phyloP scores from a whole-genome alignment of 495 filamentous ascomycete genomes.

The Aspergillus ellipticus region DNA sequence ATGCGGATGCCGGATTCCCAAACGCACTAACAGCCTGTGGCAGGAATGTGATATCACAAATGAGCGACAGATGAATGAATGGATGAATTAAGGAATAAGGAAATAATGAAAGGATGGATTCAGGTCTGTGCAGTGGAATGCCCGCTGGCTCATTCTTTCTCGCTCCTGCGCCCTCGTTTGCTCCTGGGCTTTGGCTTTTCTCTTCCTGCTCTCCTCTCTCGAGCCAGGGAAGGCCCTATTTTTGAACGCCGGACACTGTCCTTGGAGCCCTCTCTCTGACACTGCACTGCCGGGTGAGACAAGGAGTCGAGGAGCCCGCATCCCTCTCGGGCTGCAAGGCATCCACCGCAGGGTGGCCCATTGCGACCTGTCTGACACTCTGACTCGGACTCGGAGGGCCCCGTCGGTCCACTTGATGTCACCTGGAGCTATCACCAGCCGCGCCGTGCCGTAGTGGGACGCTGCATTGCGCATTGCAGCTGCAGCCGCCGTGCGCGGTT shows the following conservation, averaged over 20 bases:
- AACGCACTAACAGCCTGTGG: background rate
- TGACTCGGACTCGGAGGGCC: too few relatives aligned
- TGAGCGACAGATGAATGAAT: constrained; percentile 8
- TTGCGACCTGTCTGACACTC: background rate
- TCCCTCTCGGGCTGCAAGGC: constrained; percentile 25
- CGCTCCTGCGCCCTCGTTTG: constrained; percentile 15
- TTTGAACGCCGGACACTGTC: constrained; percentile 11
- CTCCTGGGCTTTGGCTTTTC: constrained; percentile 2
- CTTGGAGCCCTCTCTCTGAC: background rate
- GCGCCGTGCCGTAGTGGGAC: constrained; percentile 18
- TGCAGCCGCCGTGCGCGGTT: constrained; percentile 4
- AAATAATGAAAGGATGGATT: constrained; percentile 6
- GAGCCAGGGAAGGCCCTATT: constrained; percentile 12
- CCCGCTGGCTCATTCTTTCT: constrained; percentile 12
- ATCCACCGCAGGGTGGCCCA: constrained; percentile 1
- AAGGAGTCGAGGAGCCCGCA: constrained; percentile 17
- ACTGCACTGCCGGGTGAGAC: constrained; percentile 23
- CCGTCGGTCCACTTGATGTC: constrained; percentile 1
- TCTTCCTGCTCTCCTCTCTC: constrained; percentile 4
- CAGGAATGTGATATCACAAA: background rate
- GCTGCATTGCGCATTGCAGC: constrained; percentile 10
- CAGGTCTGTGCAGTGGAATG: background rate
- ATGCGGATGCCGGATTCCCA: background rate
- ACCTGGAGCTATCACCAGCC: background rate
- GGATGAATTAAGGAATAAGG: background rate